Percentiles rank a stretch among this genome's conserved stretches.
These are phyloP conservation scores for Axilococcus clingmanii DNA, from an alignment of 139 green algal species.

Conservation along the genomic window DNA sequence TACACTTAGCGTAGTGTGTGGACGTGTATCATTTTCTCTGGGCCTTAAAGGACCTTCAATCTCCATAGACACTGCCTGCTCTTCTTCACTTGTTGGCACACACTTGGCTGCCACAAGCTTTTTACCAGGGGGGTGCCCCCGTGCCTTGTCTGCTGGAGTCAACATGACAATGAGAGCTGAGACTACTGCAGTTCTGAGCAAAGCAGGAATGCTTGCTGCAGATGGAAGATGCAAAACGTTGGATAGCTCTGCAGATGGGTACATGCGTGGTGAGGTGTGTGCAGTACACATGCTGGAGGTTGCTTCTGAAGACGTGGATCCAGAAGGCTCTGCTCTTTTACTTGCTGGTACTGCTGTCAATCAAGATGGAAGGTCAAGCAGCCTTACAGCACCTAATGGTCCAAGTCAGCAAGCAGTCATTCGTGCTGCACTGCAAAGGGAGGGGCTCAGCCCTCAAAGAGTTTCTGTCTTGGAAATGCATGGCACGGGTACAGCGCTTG, in stretches of 20 bases:
- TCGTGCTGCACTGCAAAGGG: conserved; percentile 27
- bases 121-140: background rate
- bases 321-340: conserved; percentile 9
- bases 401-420: conserved; percentile 75
- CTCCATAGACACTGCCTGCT: conserved; percentile 71
- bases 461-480: conserved; percentile 53
- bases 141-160: conserved; percentile 24
- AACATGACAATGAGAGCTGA: conserved; percentile 37
- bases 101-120: conserved; percentile 42
- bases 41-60: conserved; percentile 53
- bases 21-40: conserved; percentile 68
- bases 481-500: conserved; percentile 67
- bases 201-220: conserved; percentile 54
- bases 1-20: conserved; percentile 40
- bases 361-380: conserved; percentile 80
- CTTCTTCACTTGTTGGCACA: conserved; percentile 69
- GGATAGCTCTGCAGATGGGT: conserved; percentile 63
- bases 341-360: conserved; percentile 61
- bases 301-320: background rate
- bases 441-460: conserved; percentile 11
- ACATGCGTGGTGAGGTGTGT: conserved; percentile 54
- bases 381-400: conserved; percentile 79
- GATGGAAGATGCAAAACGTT: conserved; percentile 79
- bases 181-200: conserved; percentile 25
- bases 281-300: conserved; percentile 15